Conservation (phyloP, 2,329 filamentous ascomycete species). For the Pyrenochaeta sp. region DNA sequence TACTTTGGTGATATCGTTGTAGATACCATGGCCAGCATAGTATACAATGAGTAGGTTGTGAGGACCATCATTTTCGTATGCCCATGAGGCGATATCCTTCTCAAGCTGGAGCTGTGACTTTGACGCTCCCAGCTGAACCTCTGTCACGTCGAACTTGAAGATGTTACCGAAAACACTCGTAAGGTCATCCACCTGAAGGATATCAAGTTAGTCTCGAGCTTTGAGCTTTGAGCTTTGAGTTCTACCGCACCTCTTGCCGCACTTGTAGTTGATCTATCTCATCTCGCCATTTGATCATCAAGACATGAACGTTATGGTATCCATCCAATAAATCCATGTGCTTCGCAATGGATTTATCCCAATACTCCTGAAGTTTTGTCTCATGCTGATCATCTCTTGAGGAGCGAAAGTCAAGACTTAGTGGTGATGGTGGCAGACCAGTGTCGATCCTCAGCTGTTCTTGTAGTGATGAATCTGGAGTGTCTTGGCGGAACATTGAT, state of each 20-base stretch:
- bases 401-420: not conserved
- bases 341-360: conserved; percentile 14
- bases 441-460: not conserved
- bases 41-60: conserved; percentile 32
- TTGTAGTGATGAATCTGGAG: not conserved
- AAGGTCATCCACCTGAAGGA: conserved; percentile 16
- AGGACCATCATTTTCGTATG: conserved; percentile 12
- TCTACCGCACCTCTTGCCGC: not conserved
- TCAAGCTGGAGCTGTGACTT: conserved; percentile 14
- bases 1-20: not conserved
- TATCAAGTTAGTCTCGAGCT: not conserved
- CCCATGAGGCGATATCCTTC: conserved; percentile 5
- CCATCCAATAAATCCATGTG: conserved; percentile 16
- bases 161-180: conserved; percentile 8
- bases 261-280: conserved; percentile 11
- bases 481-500: no score
- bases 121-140: conserved; percentile 9
- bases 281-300: conserved; percentile 19
- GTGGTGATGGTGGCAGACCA: not conserved
- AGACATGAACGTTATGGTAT: conserved; percentile 16
- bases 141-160: conserved; percentile 15
- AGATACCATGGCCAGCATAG: conserved; percentile 23
- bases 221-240: no score
- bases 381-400: conserved; percentile 1
- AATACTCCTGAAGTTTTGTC: conserved; percentile 5